These are phyloP conservation scores for Metrosideros polymorpha DNA, from an alignment of 441 rosid species.

Conservation along the genomic window DNA sequence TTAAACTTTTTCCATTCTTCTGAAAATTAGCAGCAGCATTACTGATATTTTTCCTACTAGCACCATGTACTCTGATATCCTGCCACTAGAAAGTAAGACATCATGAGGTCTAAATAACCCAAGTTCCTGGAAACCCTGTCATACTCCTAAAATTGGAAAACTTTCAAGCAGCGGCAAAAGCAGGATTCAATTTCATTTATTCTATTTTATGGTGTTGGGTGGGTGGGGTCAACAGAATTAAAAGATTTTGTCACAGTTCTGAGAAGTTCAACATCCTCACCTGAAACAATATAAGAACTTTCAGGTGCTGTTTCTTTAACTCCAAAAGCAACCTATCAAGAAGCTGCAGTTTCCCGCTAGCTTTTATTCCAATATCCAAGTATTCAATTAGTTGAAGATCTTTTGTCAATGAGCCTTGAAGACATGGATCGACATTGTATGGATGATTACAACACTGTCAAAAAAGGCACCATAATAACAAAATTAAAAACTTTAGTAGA, in stretches of 20 bases:
- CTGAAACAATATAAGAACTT: conserved; percentile 86
- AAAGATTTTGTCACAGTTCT: neutral
- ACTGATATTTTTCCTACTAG: neutral
- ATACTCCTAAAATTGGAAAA: neutral
- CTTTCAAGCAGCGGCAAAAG: neutral
- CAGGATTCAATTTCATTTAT: neutral
- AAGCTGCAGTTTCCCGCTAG: conserved; percentile 80
- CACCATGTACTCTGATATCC: neutral
- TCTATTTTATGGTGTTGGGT: neutral
- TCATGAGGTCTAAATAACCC: neutral
- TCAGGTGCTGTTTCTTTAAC: conserved; percentile 42
- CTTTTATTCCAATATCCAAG: conserved; percentile 77
- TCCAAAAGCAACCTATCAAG: conserved; percentile 70
- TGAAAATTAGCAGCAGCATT: neutral
- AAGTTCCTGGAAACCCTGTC: neutral
- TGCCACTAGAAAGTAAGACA: neutral
- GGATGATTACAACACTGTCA: conserved; percentile 97
- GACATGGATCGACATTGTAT: conserved; percentile 42
- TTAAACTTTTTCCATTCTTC: neutral
- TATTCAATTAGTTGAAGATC: conserved; percentile 25
- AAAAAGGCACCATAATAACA: conserved; percentile 5
- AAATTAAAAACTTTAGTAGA: neutral
- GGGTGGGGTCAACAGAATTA: neutral
- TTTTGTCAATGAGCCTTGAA: conserved; percentile 24
- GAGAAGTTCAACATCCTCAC: conserved; percentile 11